Evolutionary conservation across 192 early-diverging fungal species (phyloP).

Genomic region (Martensiomyces pterosporus): DNA sequence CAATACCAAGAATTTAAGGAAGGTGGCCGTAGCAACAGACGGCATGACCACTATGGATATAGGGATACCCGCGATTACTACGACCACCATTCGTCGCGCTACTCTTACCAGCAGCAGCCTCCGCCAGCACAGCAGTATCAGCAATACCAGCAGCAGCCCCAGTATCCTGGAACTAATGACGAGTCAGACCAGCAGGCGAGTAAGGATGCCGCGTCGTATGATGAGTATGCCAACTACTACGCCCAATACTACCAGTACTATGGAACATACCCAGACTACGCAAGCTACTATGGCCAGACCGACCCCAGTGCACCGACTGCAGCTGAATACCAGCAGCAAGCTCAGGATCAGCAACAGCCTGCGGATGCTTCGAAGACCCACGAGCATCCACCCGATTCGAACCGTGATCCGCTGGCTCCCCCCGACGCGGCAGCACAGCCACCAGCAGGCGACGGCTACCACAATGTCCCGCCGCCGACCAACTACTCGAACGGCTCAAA

Average conservation of each 20-base stretch:
- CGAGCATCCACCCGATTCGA: too few species aligned
- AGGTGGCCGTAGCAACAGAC: constrained; percentile 1
- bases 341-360: constrained; percentile 6
- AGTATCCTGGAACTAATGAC: constrained; percentile 1
- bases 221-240: constrained; percentile 37
- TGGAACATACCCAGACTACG: constrained; percentile 39
- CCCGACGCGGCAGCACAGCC: background rate
- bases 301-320: constrained; percentile 3
- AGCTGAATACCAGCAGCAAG: constrained; percentile 5
- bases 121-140: constrained; percentile 4
- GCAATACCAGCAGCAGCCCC: constrained; percentile 10
- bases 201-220: constrained; percentile 11
- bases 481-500: constrained; percentile 12
- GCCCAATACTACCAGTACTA: constrained; percentile 50
- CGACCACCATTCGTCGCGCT: background rate
- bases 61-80: background rate
- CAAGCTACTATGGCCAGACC: constrained; percentile 25
- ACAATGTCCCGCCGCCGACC: constrained; percentile 42
- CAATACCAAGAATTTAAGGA: constrained; percentile 63
- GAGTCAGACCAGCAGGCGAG: constrained; percentile 1
- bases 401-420: too few species aligned
- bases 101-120: constrained; percentile 6
- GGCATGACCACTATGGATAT: constrained; percentile 3
- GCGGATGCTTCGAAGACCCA: background rate
- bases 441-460: constrained; percentile 14